phyloP scores from a whole-genome alignment of 371 early-diverging fungal species.

The Vairimorpha necatrix region DNA sequence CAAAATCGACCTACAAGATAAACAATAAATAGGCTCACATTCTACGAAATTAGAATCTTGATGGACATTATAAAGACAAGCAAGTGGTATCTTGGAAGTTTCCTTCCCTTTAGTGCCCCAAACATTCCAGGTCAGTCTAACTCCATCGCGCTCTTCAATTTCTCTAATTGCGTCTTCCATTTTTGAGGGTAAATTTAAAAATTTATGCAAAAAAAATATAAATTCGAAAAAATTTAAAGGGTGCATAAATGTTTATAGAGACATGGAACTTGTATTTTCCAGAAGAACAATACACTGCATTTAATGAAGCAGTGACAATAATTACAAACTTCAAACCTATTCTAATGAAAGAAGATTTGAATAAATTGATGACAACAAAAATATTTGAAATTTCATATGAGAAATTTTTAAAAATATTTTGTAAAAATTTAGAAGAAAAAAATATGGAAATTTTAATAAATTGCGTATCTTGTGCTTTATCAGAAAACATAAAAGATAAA shows the following conservation, averaged over 20 bases:
- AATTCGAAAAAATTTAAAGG: not conserved
- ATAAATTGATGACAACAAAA: not conserved
- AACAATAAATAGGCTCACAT: slow-evolving; percentile 92
- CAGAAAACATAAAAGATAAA: slow-evolving; percentile 26
- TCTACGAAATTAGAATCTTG: slow-evolving; percentile 74
- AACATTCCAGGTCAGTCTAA: slow-evolving; percentile 92
- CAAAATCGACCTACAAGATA: slow-evolving; percentile 85
- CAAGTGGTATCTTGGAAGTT: slow-evolving; percentile 87
- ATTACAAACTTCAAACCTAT: slow-evolving; percentile 16
- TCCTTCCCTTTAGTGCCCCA: slow-evolving; percentile 85
- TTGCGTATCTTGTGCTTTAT: slow-evolving; percentile 43
- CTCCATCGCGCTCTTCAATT: slow-evolving; percentile 66
- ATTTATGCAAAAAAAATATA: slow-evolving; percentile 14
- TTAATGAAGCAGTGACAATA: slow-evolving; percentile 26
- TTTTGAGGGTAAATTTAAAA: slow-evolving; percentile 14
- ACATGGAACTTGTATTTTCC: slow-evolving; percentile 51
- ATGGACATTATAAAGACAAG: slow-evolving; percentile 86
- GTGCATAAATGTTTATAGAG: slow-evolving; percentile 32
- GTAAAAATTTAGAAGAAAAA: not conserved
- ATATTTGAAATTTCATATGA: slow-evolving; percentile 7
- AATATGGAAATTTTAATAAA: slow-evolving; percentile 21
- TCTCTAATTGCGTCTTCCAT: slow-evolving; percentile 63
- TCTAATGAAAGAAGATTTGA: not conserved
- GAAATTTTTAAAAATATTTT: not conserved
- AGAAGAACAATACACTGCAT: slow-evolving; percentile 41